Base-by-base conservation (phyloP, 2,329 filamentous ascomycete species). In the Xylogone sp. region DNA sequence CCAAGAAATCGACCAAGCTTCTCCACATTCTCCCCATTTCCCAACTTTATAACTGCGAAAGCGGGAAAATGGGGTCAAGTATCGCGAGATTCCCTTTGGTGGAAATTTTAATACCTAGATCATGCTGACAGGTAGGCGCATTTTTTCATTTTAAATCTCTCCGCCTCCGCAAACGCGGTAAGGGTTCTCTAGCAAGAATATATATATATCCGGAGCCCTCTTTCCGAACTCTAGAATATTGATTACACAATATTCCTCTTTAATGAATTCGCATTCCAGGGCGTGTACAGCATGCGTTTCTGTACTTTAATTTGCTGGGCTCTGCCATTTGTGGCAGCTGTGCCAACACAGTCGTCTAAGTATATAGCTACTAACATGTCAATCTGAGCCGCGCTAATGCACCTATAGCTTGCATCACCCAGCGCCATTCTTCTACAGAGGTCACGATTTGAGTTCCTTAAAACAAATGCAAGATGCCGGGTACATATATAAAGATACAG, bases 391-490 rank as follows among this genome's bases (percentile, higher is more conserved):
- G 13, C 34, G n/a, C n/a, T 39, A 16, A 39, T 27, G 24, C n/a
- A 39, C 12, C 13, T 18, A 16, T 16, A 39, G 34, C 34, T 39
- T 18, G 34, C 34, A 39, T 18, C 34, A 39, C 22, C 48, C 46
- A 19, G 13, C 3, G 16, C 51, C 49, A 22, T 62, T 56, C 42
- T 67, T 67, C 56, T 71, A 68, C 57, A 66, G 69, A 55, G 70
- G 71, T 18, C 65, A 68, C 56, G 71, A 73, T 50, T 59, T 72
- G 2, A 69, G 66, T 18, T 72, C 69, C 0, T 55, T 72, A 8
- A 61, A 63, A 42, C 68, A 66, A 42, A 51, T 67, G 13, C 68
- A 71, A 58, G 62, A 68, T 22, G 63, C 60, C 3, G 69, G 69
- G 3, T 62, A 56, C 3, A 59, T 67, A 12, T 74, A 65, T 60